Conservation (phyloP, 2,329 filamentous ascomycete species). For the Xylaria sp. region DNA sequence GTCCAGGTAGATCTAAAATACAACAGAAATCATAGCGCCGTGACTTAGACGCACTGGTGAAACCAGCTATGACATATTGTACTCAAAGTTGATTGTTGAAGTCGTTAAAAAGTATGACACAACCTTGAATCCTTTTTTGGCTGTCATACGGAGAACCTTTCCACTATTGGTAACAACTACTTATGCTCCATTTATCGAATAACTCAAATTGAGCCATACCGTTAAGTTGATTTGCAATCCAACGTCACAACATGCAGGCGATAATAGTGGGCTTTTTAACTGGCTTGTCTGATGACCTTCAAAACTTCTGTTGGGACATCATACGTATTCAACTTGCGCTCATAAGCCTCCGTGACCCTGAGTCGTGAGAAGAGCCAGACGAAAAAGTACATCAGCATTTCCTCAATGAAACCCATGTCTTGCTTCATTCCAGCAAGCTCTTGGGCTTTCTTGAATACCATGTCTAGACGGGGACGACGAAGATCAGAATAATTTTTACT, state of each 20-base stretch:
- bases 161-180: no score
- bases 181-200: not conserved
- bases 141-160: no score
- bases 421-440: slow-evolving; percentile 38
- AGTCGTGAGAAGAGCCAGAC: slow-evolving; percentile 33
- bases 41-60: no score
- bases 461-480: slow-evolving; percentile 33
- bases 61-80: no score
- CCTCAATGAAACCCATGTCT: slow-evolving; percentile 32
- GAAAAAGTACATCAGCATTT: slow-evolving; percentile 39
- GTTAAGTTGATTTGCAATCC: not conserved
- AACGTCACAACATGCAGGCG: not conserved
- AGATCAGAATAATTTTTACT: slow-evolving; percentile 31
- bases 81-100: no score
- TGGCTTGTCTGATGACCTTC: slow-evolving; percentile 14
- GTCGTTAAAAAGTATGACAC: no score
- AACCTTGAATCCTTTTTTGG: no score
- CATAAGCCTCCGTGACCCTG: slow-evolving; percentile 22
- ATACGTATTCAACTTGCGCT: slow-evolving; percentile 31
- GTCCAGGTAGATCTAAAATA: no score
- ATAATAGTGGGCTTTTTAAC: not conserved
- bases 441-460: slow-evolving; percentile 37
- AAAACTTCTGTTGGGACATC: slow-evolving; percentile 33
- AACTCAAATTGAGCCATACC: not conserved
- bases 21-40: no score